phyloP scores from a whole-genome alignment of 2,329 filamentous ascomycete species.

The Neophaeococcomyces mojaviensis region DNA sequence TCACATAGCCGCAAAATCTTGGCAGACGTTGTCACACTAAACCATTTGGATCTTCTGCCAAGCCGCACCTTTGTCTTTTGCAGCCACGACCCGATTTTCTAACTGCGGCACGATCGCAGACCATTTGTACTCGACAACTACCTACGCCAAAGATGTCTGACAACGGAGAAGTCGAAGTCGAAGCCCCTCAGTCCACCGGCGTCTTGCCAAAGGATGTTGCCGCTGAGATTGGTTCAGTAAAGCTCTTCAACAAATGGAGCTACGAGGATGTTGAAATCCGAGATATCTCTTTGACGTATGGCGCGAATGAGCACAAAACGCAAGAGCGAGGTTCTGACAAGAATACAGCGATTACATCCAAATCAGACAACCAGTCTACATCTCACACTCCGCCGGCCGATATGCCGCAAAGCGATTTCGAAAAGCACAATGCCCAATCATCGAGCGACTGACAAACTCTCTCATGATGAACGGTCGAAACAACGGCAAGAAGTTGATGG shows the following conservation, averaged over 20 bases:
- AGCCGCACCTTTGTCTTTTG: slow-evolving; percentile 5
- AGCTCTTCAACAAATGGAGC: slow-evolving; percentile 97
- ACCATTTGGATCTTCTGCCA: background rate
- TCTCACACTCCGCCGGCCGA: slow-evolving; percentile 96
- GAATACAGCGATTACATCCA: slow-evolving; percentile 91
- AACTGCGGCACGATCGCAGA: background rate
- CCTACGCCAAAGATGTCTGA: slow-evolving; percentile 70
- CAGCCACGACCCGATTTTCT: background rate
- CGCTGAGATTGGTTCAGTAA: slow-evolving; percentile 81
- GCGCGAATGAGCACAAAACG: slow-evolving; percentile 15
- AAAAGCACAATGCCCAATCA: slow-evolving; percentile 99
- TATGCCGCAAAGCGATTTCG: slow-evolving; percentile 99
- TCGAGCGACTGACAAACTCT: slow-evolving; percentile 99
- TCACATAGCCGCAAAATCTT: background rate
- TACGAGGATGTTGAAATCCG: slow-evolving; percentile 99
- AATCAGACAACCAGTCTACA: slow-evolving; percentile 97
- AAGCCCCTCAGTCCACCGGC: slow-evolving; percentile 56
- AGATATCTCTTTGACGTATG: slow-evolving; percentile 99
- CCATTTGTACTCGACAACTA: slow-evolving; percentile 20
- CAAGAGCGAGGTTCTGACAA: slow-evolving; percentile 24
- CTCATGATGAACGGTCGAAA: slow-evolving; percentile 99
- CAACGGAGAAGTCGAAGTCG: slow-evolving; percentile 87
- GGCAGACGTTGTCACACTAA: background rate
- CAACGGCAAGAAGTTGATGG: slow-evolving; percentile 99
- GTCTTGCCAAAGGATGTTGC: slow-evolving; percentile 90